These are phyloP conservation scores for Stentor roeselii DNA, from an alignment of 73 alveolate genomes.

Conservation along the genomic window DNA sequence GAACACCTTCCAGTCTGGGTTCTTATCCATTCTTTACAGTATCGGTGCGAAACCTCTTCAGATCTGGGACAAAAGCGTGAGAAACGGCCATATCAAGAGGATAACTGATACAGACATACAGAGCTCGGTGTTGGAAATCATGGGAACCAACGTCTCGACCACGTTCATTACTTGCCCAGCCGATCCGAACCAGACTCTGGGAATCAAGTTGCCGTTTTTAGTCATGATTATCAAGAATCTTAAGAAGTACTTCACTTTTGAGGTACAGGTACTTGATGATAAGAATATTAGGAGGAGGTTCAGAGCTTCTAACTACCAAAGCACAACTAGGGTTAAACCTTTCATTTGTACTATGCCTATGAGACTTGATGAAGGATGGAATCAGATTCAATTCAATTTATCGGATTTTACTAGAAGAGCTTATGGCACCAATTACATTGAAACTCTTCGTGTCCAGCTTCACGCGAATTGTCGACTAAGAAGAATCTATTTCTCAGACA, in stretches of 20 bases:
- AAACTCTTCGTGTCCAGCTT: slow-evolving; percentile 74
- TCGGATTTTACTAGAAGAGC: slow-evolving; percentile 85
- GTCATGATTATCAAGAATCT: slow-evolving; percentile 95
- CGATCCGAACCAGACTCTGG: slow-evolving; percentile 92
- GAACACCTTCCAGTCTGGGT: slow-evolving; percentile 50
- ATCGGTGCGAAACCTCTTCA: slow-evolving; percentile 93
- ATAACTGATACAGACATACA: slow-evolving; percentile 97
- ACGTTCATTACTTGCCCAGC: slow-evolving; percentile 95
- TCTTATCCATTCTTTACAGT: slow-evolving; percentile 81
- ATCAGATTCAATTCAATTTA: slow-evolving; percentile 65
- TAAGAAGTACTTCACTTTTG: slow-evolving; percentile 97
- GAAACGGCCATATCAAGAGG: slow-evolving; percentile 97
- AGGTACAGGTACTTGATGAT: slow-evolving; percentile 96
- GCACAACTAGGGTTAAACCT: slow-evolving; percentile 97
- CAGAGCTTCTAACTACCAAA: slow-evolving; percentile 96
- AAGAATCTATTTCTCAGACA: slow-evolving; percentile 75
- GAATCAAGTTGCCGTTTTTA: slow-evolving; percentile 95
- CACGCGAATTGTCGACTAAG: slow-evolving; percentile 84
- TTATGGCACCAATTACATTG: slow-evolving; percentile 74
- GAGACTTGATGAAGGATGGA: slow-evolving; percentile 87
- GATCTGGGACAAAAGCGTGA: slow-evolving; percentile 93
- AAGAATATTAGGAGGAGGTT: slow-evolving; percentile 96
- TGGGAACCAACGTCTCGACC: slow-evolving; percentile 97
- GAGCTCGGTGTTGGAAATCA: slow-evolving; percentile 90
- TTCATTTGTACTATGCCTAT: slow-evolving; percentile 96